Base-by-base conservation (phyloP, 768 basidiomycete species). In the Mycena indigotica region DNA sequence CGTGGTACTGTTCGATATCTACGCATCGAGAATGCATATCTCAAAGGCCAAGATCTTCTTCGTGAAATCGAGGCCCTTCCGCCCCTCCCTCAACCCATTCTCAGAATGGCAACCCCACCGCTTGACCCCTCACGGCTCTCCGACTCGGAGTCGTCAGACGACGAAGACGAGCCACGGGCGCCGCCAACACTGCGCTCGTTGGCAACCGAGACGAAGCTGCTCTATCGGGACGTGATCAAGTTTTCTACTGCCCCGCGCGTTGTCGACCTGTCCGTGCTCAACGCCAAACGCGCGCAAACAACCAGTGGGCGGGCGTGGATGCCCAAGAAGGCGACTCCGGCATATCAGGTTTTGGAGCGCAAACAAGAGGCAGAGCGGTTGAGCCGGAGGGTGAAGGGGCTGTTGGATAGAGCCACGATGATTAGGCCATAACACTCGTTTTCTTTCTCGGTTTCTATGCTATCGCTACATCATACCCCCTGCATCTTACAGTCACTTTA, bases 41-140 rank as follows among this genome's bases (percentile, higher is more conserved):
- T 98, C 73, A 95, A 91, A 69, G 93, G 94, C 2, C 91, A 93
- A 70, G 93, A 95, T 65, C 82, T 98, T 0, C 84, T 98, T 57
- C 81, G 82, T 51, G 91, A 93, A 64, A 86, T 98, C 54, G 84
- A 89, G 61, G 67, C 84, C 5, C 78, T 98, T 0, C 90, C 89
- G 17, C 76, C 77, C 0, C 82, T 92, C n/a, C 76, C 81, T 3
- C 77, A 77, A 49, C 78, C 80, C 12, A 58, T 77, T 57, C 69
- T 71, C 32, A 75, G 85, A 45, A 60, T 76, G 12, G 79, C 84
- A 4, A 89, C 90, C 2, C 90, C 90, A 1, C 84, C 87, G 0
- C 75, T 89, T 24, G 83, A 84, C 32, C 78, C 88, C 0, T 90
- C 88, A 16, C 78, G 79, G 2, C 67, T 78, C 15, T 89, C 88